A percentile compares a stretch with the other conserved stretches of the same genome.
Conservation (phyloP, 139 green algal species). For the Pycnococcus provasolii region DNA sequence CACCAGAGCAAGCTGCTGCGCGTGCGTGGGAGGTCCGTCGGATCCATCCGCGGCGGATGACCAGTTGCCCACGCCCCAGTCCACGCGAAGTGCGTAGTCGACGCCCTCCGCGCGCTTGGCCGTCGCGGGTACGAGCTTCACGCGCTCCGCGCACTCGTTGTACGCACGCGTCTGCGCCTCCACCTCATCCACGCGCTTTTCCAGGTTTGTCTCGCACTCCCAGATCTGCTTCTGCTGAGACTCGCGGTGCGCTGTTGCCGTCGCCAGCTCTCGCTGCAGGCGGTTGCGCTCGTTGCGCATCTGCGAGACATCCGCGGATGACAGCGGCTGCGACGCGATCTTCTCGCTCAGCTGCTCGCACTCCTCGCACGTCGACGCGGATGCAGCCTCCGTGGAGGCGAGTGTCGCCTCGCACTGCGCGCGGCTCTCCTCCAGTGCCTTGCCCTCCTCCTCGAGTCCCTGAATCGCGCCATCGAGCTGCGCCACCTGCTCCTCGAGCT, state of each 20-base stretch:
- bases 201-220: conserved; percentile 27
- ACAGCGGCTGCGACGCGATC: too few relatives aligned
- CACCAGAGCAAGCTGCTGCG: conserved; percentile 34
- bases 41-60: too few relatives aligned
- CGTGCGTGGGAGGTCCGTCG: too few relatives aligned
- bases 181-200: not conserved
- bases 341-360: too few relatives aligned
- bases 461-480: conserved; percentile 1
- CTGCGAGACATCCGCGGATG: too few relatives aligned
- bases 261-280: not conserved
- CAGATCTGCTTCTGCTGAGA: not conserved
- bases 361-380: not conserved
- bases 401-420: not conserved
- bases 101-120: conserved; percentile 70
- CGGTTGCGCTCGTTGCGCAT: too few relatives aligned
- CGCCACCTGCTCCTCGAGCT: conserved; percentile 6
- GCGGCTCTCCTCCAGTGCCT: not conserved
- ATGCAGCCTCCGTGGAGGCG: not conserved
- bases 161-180: conserved; percentile 34
- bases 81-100: conserved; percentile 59
- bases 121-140: conserved; percentile 64
- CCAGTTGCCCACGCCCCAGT: conserved; percentile 30
- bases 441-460: not conserved
- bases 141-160: conserved; percentile 49
- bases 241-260: not conserved